Evolutionary conservation across 2,329 filamentous ascomycete species (phyloP), one percentile per base, ranked within the genome.

Genomic region (Penicillium sp.): DNA sequence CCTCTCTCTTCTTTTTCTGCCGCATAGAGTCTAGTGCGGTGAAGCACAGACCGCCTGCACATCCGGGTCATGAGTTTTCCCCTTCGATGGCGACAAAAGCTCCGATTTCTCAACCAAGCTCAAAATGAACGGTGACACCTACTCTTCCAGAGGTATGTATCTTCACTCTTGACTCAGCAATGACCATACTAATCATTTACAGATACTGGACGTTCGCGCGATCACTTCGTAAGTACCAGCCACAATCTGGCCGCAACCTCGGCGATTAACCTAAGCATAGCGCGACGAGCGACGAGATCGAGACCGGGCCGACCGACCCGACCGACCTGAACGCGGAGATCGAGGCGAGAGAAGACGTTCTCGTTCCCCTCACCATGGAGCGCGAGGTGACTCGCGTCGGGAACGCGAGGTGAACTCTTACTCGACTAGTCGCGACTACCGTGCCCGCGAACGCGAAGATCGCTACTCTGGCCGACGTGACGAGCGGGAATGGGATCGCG

Each of bases 401-500:
- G 88, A 94, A 48, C 84, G 83, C 51, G 88, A 90, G 64, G 82
- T 85, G 72, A 92, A 97, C 75, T 87, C 89, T 53, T 97, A 97
- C 77, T 96, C 92, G 18, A 92, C 90, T 5, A 96, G 92, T 75
- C 88, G 93, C 64, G 92, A 88, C 77, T 95, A 96, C 73, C 86
- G 93, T 71, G 93, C 96, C 72, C 83, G 93, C 58, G 93, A 97
- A 77, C 89, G 93, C 58, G 93, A 97, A 75, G 93, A 97, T 65
- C 84, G 92, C 70, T 97, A 97, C 71, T 85, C 85, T 36, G 87
- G 88, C 32, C 83, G 88, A 59, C 80, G 84, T 53, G 84, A 86
- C 50, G 88, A 91, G n/a, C 82, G 88, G 60, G 88, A 89, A 60
- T 90, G 88, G 86, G 87, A 62, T 34, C 55, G 58, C 14, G 56